A percentile compares a stretch with the other conserved stretches of the same genome.
These are phyloP conservation scores for Sporothrix protearum DNA, from an alignment of 2,329 filamentous ascomycete genomes.

Conservation along the genomic window DNA sequence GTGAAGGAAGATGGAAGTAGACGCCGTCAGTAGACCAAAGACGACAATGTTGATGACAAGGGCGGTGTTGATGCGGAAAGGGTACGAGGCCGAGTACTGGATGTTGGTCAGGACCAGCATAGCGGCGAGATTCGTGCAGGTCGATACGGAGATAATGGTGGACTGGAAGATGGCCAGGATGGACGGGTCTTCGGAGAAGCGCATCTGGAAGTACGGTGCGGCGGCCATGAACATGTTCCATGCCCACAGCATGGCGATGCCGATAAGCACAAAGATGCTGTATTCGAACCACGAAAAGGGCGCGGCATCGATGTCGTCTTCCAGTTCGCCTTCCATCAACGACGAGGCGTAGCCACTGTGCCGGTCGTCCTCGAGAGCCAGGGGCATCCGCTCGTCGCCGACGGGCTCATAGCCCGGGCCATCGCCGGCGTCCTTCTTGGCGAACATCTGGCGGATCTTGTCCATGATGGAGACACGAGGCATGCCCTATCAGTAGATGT, in stretches of 20 bases:
- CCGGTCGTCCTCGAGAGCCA: constrained; percentile 32
- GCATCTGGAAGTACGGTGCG: constrained; percentile 83
- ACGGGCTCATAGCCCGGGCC: constrained; percentile 38
- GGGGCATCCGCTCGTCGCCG: constrained; percentile 30
- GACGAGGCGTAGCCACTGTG: constrained; percentile 30
- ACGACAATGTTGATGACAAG: constrained; percentile 72
- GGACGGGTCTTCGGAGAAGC: constrained; percentile 68
- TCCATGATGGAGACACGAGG: constrained; percentile 36
- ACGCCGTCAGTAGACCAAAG: constrained; percentile 75
- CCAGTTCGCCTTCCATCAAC: constrained; percentile 32
- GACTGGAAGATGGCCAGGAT: constrained; percentile 83
- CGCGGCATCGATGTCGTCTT: constrained; percentile 36
- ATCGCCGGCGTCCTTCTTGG: constrained; percentile 32
- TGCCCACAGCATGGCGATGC: constrained; percentile 94
- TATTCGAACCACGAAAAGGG: constrained; percentile 86
- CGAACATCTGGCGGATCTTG: constrained; percentile 40
- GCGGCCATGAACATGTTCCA: constrained; percentile 99
- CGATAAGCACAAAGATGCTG: constrained; percentile 75
- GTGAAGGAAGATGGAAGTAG: constrained; percentile 65
- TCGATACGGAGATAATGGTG: constrained; percentile 81
- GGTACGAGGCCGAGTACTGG: constrained; percentile 81
- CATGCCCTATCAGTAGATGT: background rate
- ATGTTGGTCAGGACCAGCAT: constrained; percentile 75
- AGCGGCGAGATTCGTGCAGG: constrained; percentile 71
- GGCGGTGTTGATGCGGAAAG: constrained; percentile 74